Percentiles rank a stretch among this genome's conserved stretches.
phyloP scores from a whole-genome alignment of 768 basidiomycete genomes.

The Cyclocybe aegerita region DNA sequence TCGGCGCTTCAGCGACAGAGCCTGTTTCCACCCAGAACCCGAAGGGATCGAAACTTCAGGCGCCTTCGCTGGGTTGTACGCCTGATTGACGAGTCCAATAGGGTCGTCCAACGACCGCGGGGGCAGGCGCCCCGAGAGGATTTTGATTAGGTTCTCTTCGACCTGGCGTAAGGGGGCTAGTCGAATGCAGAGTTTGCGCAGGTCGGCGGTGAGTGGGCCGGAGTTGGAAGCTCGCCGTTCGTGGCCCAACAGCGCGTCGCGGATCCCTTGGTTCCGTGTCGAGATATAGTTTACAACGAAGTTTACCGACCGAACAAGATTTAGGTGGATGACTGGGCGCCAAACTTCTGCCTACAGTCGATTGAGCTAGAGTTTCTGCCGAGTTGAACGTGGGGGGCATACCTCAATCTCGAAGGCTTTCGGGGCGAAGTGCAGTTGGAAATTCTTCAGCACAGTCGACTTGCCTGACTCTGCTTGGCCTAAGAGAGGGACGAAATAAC shows the following conservation, averaged over 20 bases:
- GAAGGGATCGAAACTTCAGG: conserved; percentile 50
- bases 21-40: conserved; percentile 48
- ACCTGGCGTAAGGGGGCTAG: conserved; percentile 57
- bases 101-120: conserved; percentile 8
- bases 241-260: conserved; percentile 17
- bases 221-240: conserved; percentile 16
- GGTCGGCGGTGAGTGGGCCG: conserved; percentile 28
- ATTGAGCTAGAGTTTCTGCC: not conserved
- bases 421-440: conserved; percentile 61
- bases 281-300: conserved; percentile 34
- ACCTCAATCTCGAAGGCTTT: conserved; percentile 58
- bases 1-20: conserved; percentile 34
- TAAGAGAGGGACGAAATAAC: conserved; percentile 17
- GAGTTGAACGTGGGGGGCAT: conserved; percentile 7
- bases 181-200: conserved; percentile 47
- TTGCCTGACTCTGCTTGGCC: conserved; percentile 72
- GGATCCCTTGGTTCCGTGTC: conserved; percentile 14
- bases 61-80: conserved; percentile 38
- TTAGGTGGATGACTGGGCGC: conserved; percentile 68
- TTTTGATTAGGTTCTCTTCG: conserved; percentile 46
- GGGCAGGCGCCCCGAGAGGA: conserved; percentile 33
- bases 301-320: conserved; percentile 57
- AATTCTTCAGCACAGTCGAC: conserved; percentile 66
- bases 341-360: conserved; percentile 44
- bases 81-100: conserved; percentile 6